Percentiles rank a stretch among this genome's conserved stretches.
Conservation (phyloP, 2,329 filamentous ascomycete genomes). For the Ceratocystis albifundus region DNA sequence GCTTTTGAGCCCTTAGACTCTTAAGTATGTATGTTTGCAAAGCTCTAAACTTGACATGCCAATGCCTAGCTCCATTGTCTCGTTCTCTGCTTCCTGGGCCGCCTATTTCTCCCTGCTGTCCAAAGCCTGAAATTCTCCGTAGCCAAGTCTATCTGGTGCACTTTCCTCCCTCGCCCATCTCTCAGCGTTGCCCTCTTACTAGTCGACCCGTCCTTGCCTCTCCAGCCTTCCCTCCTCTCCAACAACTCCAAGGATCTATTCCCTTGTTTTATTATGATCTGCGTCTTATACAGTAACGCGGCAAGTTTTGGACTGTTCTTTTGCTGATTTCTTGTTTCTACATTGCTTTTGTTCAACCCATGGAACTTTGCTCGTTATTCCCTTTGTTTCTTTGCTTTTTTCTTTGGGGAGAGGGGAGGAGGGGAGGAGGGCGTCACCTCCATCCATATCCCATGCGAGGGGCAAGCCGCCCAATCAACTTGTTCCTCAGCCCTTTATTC, state of each 20-base stretch:
- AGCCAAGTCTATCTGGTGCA: not conserved
- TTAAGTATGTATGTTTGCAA: not conserved
- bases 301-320: not conserved
- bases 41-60: not conserved
- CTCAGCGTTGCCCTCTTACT: not conserved
- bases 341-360: not conserved
- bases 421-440: not conserved
- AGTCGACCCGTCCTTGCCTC: not conserved
- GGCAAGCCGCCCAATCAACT: too few relatives aligned
- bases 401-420: too few relatives aligned
- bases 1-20: not conserved
- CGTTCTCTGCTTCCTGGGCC: not conserved
- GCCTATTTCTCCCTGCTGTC: not conserved
- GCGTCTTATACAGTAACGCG: not conserved
- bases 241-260: not conserved
- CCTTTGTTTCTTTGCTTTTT: not conserved
- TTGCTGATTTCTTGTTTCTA: not conserved
- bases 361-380: not conserved
- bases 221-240: not conserved
- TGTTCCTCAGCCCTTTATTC: not conserved
- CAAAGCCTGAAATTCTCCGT: not conserved
- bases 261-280: conserved; percentile 5
- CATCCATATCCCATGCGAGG: too few relatives aligned
- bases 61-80: not conserved
- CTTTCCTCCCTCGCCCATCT: not conserved